phyloP scores from a whole-genome alignment of 2,329 filamentous ascomycete genomes.

The Myriosclerotinia curreyana region DNA sequence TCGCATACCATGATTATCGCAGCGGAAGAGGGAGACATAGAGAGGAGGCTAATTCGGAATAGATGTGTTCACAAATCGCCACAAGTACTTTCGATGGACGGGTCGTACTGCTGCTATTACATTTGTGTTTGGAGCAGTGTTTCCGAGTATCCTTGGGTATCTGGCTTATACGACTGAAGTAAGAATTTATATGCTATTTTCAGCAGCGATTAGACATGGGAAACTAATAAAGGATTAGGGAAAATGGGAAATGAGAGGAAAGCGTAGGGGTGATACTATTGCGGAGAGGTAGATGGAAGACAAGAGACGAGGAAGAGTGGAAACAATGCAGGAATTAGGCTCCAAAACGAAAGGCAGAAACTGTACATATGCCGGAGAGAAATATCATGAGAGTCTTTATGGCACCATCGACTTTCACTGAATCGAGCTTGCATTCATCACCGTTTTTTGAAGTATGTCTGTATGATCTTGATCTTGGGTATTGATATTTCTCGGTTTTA shows the following conservation, averaged over 20 bases:
- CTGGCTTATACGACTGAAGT: slow-evolving; percentile 82
- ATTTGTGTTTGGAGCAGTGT: slow-evolving; percentile 69
- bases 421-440: slow-evolving; percentile 12
- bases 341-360: background rate
- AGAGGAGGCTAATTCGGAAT: background rate
- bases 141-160: slow-evolving; percentile 69
- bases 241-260: slow-evolving; percentile 79
- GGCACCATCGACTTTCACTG: background rate
- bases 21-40: background rate
- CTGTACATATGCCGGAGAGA: slow-evolving; percentile 29
- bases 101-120: slow-evolving; percentile 75
- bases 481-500: background rate
- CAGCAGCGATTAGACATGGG: slow-evolving; percentile 3
- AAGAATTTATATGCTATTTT: slow-evolving; percentile 45
- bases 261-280: slow-evolving; percentile 83
- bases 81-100: slow-evolving; percentile 96
- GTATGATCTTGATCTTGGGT: background rate
- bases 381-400: slow-evolving; percentile 2
- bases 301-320: slow-evolving; percentile 24
- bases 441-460: background rate
- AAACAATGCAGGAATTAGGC: background rate
- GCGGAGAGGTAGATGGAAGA: slow-evolving; percentile 62
- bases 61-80: slow-evolving; percentile 78
- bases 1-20: background rate
- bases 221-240: slow-evolving; percentile 56